Evolutionary conservation across 2,329 filamentous ascomycete species (phyloP).

Genomic region (Knoxdaviesia proteae): DNA sequence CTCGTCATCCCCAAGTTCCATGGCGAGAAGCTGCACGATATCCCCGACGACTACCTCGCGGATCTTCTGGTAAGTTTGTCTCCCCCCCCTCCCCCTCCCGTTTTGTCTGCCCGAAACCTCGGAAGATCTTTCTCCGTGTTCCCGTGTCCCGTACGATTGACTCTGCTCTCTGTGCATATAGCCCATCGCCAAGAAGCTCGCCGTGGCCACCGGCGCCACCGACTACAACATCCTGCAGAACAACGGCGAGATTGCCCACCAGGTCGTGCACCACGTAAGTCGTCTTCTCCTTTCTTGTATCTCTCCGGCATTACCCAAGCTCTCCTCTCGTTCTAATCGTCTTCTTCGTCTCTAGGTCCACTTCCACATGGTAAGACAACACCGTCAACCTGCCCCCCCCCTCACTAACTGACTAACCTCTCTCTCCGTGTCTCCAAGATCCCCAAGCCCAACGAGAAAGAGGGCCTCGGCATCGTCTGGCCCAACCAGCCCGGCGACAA

Average conservation of each 20-base stretch:
- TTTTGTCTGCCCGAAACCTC: neutral
- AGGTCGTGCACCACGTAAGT: slow-evolving; percentile 75
- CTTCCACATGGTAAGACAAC: slow-evolving; percentile 61
- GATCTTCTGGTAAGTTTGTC: slow-evolving; percentile 50
- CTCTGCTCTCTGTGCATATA: slow-evolving; percentile 10
- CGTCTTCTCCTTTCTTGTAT: neutral
- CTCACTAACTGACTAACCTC: slow-evolving; percentile 4
- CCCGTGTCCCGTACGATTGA: no score
- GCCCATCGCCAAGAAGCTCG: slow-evolving; percentile 75
- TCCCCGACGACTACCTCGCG: slow-evolving; percentile 68
- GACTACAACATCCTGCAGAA: slow-evolving; percentile 95
- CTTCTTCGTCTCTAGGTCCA: slow-evolving; percentile 39
- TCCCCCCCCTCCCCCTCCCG: no score
- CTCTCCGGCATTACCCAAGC: slow-evolving; percentile 1
- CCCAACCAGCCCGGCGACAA: slow-evolving; percentile 56
- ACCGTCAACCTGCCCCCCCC: neutral
- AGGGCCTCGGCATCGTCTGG: slow-evolving; percentile 69
- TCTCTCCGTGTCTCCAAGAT: slow-evolving; percentile 34
- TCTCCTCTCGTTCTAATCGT: neutral
- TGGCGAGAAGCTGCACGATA: slow-evolving; percentile 76
- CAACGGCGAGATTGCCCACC: slow-evolving; percentile 80
- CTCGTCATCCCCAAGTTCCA: slow-evolving; percentile 94
- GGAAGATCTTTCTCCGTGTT: neutral
- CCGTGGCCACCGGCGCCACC: slow-evolving; percentile 48
- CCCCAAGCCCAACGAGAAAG: slow-evolving; percentile 68